These are phyloP conservation scores for Aspergillus transmontanensis DNA, from an alignment of 2,329 filamentous ascomycete genomes.

Conservation along the genomic window DNA sequence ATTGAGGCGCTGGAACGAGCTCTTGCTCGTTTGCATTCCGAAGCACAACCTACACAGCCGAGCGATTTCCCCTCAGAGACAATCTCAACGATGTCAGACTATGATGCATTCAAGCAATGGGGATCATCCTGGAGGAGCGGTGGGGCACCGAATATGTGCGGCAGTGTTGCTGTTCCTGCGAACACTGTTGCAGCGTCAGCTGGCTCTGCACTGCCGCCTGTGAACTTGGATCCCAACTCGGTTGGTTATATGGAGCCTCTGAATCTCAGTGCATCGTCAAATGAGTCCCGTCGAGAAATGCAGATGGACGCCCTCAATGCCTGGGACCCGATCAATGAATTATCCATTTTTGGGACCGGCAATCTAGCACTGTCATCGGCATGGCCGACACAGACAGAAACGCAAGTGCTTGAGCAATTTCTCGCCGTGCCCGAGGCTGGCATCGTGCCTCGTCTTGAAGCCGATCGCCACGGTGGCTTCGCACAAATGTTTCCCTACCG, in stretches of 20 bases:
- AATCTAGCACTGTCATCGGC: constrained; percentile 13
- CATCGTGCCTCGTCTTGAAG: neutral
- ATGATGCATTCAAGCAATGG: constrained; percentile 25
- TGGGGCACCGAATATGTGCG: neutral
- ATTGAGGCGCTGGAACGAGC: constrained; percentile 35
- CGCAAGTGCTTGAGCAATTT: constrained; percentile 26
- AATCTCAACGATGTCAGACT: constrained; percentile 11
- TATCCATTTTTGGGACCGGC: constrained; percentile 18
- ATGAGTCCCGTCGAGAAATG: neutral
- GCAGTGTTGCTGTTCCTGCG: neutral
- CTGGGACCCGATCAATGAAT: constrained; percentile 16
- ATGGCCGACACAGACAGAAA: constrained; percentile 23
- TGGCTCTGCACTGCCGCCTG: neutral
- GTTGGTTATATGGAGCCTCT: neutral
- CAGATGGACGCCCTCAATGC: constrained; percentile 10
- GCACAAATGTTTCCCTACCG: neutral
- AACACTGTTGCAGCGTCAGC: neutral
- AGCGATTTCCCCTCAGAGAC: neutral
- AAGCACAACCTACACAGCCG: neutral
- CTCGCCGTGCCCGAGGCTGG: constrained; percentile 5
- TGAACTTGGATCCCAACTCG: neutral
- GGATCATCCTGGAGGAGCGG: constrained; percentile 12
- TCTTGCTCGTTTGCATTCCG: constrained; percentile 20
- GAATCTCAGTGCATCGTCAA: neutral
- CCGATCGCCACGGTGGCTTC: neutral